phyloP scores from a whole-genome alignment of 768 basidiomycete species.

The Tremella mesenterica region DNA sequence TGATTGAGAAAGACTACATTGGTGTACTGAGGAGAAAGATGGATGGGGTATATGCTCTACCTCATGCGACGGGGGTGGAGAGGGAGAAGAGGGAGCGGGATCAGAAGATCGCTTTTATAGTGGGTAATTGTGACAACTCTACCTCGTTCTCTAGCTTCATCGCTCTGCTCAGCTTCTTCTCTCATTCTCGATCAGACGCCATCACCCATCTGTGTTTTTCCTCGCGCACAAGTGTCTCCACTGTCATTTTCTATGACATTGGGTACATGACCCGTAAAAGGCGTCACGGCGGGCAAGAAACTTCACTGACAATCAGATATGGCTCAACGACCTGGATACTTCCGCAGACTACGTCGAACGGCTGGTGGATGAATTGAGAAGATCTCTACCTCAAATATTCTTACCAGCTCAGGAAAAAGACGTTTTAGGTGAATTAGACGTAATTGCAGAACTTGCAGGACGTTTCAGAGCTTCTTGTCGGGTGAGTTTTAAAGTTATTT shows the following conservation, averaged over 20 bases:
- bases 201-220: too few species aligned
- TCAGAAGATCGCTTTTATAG: conserved; percentile 69
- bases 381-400: conserved; percentile 61
- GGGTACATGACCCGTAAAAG: too few species aligned
- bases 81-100: conserved; percentile 71
- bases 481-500: conserved; percentile 48
- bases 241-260: neutral
- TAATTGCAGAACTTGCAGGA: conserved; percentile 21
- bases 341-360: conserved; percentile 83
- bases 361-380: conserved; percentile 53
- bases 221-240: too few species aligned
- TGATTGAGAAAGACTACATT: conserved; percentile 75
- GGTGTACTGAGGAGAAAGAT: conserved; percentile 72
- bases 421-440: conserved; percentile 48
- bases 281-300: too few species aligned
- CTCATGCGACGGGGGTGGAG: conserved; percentile 44
- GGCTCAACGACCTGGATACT: conserved; percentile 88
- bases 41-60: conserved; percentile 69
- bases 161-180: too few species aligned
- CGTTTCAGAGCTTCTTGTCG: conserved; percentile 67
- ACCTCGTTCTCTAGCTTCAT: neutral
- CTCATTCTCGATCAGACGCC: too few species aligned
- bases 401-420: conserved; percentile 52
- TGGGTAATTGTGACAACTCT: conserved; percentile 46
- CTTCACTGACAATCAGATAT: conserved; percentile 61